Percentiles rank a stretch among this genome's conserved stretches.
Evolutionary conservation across 176 grass and related monocot genomes (phyloP).

Genomic region (Themeda triandra): DNA sequence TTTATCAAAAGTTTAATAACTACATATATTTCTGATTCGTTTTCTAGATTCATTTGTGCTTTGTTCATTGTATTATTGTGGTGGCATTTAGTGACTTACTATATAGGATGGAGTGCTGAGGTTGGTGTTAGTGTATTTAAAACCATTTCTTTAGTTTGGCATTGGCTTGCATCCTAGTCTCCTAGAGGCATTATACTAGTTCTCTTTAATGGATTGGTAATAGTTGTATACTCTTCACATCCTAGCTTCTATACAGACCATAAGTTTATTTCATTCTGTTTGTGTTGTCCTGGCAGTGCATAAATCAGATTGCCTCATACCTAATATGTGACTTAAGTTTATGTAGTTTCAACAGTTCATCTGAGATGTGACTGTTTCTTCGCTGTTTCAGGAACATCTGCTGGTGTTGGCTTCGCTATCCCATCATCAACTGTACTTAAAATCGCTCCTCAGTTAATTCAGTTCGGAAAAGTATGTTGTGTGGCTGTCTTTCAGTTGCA

Average conservation of each 20-base stretch:
- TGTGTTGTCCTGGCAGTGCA: constrained; percentile 3
- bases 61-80: not conserved
- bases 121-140: constrained; percentile 11
- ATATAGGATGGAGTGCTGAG: not conserved
- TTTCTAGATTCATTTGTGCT: constrained; percentile 15
- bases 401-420: constrained; percentile 93
- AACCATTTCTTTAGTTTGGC: not conserved
- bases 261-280: not conserved
- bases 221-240: not conserved
- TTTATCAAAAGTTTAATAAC: not conserved
- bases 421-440: constrained; percentile 90
- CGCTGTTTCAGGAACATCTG: constrained; percentile 71
- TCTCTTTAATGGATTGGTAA: not conserved
- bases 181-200: no score
- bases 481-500: constrained; percentile 7
- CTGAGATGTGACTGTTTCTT: constrained; percentile 25
- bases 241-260: not conserved
- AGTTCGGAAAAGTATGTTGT: constrained; percentile 83
- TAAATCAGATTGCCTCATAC: constrained; percentile 3
- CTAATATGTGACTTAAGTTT: not conserved
- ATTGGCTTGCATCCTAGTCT: constrained; percentile 9
- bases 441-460: constrained; percentile 89
- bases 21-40: not conserved
- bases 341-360: constrained; percentile 20
- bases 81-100: constrained; percentile 1